phyloP scores from a whole-genome alignment of 1,284 basidiomycete genomes.

The Quambalaria eucalypti region DNA sequence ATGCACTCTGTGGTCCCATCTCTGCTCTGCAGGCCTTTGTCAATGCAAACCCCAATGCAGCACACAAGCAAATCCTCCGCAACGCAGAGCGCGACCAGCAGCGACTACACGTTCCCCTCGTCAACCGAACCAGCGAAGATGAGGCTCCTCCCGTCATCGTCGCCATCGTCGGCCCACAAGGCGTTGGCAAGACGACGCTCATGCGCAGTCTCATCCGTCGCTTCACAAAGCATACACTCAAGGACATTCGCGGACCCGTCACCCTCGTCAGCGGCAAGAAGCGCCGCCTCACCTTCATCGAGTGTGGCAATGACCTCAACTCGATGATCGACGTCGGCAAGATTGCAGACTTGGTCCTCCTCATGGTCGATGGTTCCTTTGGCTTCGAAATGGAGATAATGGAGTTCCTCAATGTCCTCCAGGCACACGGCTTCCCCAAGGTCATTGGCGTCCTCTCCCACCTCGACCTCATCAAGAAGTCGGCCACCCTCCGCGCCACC shows the following conservation, averaged over 20 bases:
- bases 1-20: background rate
- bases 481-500: conserved; percentile 72
- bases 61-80: conserved; percentile 73
- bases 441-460: conserved; percentile 93
- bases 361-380: conserved; percentile 96
- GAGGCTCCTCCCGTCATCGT: conserved; percentile 88
- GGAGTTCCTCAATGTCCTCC: conserved; percentile 93
- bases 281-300: conserved; percentile 83
- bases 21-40: conserved; percentile 76
- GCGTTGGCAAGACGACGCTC: conserved; percentile 89
- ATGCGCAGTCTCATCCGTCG: conserved; percentile 82
- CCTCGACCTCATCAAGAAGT: conserved; percentile 92
- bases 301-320: conserved; percentile 95
- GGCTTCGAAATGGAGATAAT: conserved; percentile 99
- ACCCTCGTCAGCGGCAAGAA: conserved; percentile 90
- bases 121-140: conserved; percentile 76
- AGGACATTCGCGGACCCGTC: conserved; percentile 82
- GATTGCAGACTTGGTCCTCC: conserved; percentile 84
- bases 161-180: conserved; percentile 92
- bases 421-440: conserved; percentile 95
- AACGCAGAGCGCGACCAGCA: conserved; percentile 91
- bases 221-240: conserved; percentile 88
- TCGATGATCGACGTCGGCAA: conserved; percentile 98
- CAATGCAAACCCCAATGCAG: conserved; percentile 50
- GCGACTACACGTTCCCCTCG: conserved; percentile 86